Evolutionary conservation across 495 filamentous ascomycete genomes (phyloP), one percentile per base, ranked within the genome.

Genomic region (Wilcoxina mikolae): DNA sequence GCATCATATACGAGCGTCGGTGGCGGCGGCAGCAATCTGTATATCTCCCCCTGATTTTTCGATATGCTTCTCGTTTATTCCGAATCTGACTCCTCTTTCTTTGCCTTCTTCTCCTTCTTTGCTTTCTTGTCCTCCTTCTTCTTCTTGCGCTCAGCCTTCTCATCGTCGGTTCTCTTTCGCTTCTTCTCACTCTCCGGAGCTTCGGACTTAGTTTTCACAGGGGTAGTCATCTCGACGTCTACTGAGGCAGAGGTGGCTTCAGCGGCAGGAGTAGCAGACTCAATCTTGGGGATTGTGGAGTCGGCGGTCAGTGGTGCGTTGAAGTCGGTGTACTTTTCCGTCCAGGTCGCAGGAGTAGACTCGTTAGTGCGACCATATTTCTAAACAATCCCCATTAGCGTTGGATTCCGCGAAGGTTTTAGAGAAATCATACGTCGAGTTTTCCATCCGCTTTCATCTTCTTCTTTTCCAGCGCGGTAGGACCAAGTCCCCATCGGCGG

Each of bases 391-490:
- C 49, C 2, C 11, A 29, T 50, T 38, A 48, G 56, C 10, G 25
- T 48, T 4, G 10, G 3, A 31, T 2, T 11, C 29, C 2, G 2
- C 15, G 1, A 24, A 41, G 41, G 22, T 38, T 35, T 5, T 22
- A 4, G 27, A 39, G 35, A 29, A 17, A 71, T n/a, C 79, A 71
- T 65, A 83, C 79, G 74, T 98, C 91, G 24, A 98, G 81, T 73
- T 94, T 90, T 68, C 91, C 91, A 58, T 83, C 82, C n/a, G 84
- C 83, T 77, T 95, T 96, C 72, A 98, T 79, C 79, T 95, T 93
- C 81, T 96, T 96, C 81, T 98, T 98, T 73, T 95, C 84, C 39
- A 83, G 62, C 25, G 91, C 89, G 53, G 85, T 78, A 38, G 90
- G 89, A 42, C 91, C 91, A 60, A 95, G 70, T 48, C 93, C 93